Evolutionary conservation across 2,329 filamentous ascomycete species (phyloP).

Genomic region (Talaromyces sp.): DNA sequence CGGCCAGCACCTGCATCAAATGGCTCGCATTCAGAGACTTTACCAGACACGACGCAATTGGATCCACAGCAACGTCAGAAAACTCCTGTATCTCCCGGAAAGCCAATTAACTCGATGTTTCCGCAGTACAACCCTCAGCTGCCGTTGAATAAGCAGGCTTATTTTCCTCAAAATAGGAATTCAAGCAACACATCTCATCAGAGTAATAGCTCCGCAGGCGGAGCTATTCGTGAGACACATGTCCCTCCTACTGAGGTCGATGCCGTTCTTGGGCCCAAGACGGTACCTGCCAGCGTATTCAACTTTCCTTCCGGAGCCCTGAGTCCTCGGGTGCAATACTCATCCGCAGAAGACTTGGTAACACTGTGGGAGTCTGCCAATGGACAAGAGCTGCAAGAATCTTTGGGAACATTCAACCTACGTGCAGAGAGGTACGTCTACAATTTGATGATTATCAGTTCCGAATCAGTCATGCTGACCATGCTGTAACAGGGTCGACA

Average conservation of each 20-base stretch:
- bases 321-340: slow-evolving; percentile 33
- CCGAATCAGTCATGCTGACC: slow-evolving; percentile 17
- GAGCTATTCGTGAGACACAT: slow-evolving; percentile 14
- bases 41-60: neutral
- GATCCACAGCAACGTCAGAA: slow-evolving; percentile 3
- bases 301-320: slow-evolving; percentile 36
- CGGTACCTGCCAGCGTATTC: slow-evolving; percentile 40
- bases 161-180: slow-evolving; percentile 26
- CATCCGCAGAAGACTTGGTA: slow-evolving; percentile 36
- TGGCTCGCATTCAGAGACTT: neutral
- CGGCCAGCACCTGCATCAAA: neutral
- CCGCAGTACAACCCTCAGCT: slow-evolving; percentile 39
- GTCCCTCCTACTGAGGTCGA: slow-evolving; percentile 29
- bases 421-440: slow-evolving; percentile 37
- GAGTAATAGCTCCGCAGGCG: slow-evolving; percentile 21
- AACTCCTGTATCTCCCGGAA: slow-evolving; percentile 26
- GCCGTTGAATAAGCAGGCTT: slow-evolving; percentile 33
- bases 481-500: slow-evolving; percentile 29
- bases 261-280: slow-evolving; percentile 34
- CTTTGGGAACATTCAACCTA: slow-evolving; percentile 35
- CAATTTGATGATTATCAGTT: neutral
- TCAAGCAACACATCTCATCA: slow-evolving; percentile 16
- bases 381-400: slow-evolving; percentile 34
- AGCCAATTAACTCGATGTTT: slow-evolving; percentile 44
- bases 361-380: slow-evolving; percentile 44